phyloP scores from a whole-genome alignment of 164 flowering plant genomes.

The Brasenia schreberi region DNA sequence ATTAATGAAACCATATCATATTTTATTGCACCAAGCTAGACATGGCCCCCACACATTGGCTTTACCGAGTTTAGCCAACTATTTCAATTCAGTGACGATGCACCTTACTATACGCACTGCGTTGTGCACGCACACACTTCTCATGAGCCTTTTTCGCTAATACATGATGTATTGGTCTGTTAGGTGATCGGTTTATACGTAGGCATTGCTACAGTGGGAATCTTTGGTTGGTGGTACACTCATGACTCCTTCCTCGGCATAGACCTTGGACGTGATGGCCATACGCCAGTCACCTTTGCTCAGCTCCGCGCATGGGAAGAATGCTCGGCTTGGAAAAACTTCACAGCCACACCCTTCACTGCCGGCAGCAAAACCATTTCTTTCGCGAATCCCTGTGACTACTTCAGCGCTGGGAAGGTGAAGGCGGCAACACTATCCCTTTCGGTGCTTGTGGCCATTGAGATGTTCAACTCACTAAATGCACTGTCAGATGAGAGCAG shows the following conservation, averaged over 20 bases:
- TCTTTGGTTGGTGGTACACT: slow-evolving; percentile 85
- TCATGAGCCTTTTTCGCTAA: not conserved
- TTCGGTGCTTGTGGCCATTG: slow-evolving; percentile 80
- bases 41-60: too few species aligned
- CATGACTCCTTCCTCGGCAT: slow-evolving; percentile 69
- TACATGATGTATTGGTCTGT: too few species aligned
- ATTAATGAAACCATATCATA: too few species aligned
- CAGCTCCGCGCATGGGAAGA: slow-evolving; percentile 79
- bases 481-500: slow-evolving; percentile 88
- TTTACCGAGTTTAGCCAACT: too few species aligned
- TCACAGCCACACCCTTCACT: slow-evolving; percentile 46
- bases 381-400: slow-evolving; percentile 72
- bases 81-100: too few species aligned
- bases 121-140: too few species aligned
- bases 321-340: slow-evolving; percentile 65
- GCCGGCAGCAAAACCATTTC: slow-evolving; percentile 32
- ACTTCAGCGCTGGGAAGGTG: slow-evolving; percentile 67
- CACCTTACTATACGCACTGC: too few species aligned
- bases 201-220: slow-evolving; percentile 81
- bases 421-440: slow-evolving; percentile 88
- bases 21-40: too few species aligned
- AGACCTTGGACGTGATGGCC: slow-evolving; percentile 59
- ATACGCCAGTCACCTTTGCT: slow-evolving; percentile 50
- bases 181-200: slow-evolving; percentile 91
- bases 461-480: slow-evolving; percentile 88